A percentile compares a stretch with the other conserved stretches of the same genome.
These are phyloP conservation scores for Lodderomyces parapsilosis DNA, from an alignment of 1,139 yeast species.

Conservation along the genomic window DNA sequence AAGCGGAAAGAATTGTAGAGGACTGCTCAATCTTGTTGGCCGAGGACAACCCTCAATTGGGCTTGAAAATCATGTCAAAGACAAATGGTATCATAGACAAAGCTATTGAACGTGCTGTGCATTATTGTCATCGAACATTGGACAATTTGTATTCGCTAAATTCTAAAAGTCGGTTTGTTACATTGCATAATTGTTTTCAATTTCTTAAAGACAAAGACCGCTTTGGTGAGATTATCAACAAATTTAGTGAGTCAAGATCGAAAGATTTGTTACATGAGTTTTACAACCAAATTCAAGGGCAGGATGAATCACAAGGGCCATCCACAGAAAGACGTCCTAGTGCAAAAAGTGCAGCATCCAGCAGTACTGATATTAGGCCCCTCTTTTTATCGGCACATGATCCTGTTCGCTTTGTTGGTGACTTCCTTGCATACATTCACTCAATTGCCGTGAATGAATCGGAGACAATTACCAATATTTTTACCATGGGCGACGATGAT, in stretches of 20 bases:
- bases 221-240: constrained; percentile 48
- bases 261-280: constrained; percentile 59
- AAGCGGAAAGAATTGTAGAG: constrained; percentile 62
- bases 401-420: constrained; percentile 81
- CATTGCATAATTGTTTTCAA: constrained; percentile 34
- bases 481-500: constrained; percentile 21
- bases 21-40: constrained; percentile 69
- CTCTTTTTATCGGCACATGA: constrained; percentile 73
- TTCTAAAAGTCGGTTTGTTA: constrained; percentile 24
- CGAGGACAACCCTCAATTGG: constrained; percentile 69
- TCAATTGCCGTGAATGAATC: constrained; percentile 86
- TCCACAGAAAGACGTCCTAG: constrained; percentile 5
- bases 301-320: constrained; percentile 10
- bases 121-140: constrained; percentile 35
- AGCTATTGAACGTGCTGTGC: constrained; percentile 51
- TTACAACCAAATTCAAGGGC: constrained; percentile 44
- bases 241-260: constrained; percentile 55
- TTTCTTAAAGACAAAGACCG: constrained; percentile 40
- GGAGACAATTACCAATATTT: constrained; percentile 60
- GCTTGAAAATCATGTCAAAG: constrained; percentile 65
- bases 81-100: constrained; percentile 51
- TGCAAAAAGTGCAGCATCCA: constrained; percentile 7
- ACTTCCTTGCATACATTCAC: constrained; percentile 85
- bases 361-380: constrained; percentile 38
- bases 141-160: constrained; percentile 35